Base-by-base conservation (phyloP, 306 rosid genomes). In the Prunus dulcis region DNA sequence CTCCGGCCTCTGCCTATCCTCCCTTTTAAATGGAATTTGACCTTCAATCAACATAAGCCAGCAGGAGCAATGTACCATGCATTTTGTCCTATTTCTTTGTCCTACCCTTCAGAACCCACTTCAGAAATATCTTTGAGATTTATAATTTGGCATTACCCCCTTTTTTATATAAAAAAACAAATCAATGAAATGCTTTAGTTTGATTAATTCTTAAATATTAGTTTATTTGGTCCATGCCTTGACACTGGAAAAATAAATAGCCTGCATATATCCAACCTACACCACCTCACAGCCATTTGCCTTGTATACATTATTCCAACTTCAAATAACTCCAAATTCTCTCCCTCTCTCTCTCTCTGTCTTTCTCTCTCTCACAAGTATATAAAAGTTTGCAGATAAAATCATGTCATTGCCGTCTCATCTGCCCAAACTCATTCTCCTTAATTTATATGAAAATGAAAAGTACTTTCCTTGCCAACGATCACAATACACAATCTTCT, bases 201-300 rank as follows among this genome's bases (percentile, higher is more conserved):
- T 2, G n/a, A 22, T 72, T 56, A 34, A 23, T 32, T 71, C 75
- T 34, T 71, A 71, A 19, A 53, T 71, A 52, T n/a, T 34, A n/a
- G 65, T 13, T 55, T 56, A 34, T 38, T 34, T 20, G 7, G 9
- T 17, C 28, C 12, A 34, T 41, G 53, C 22, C 75, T 5, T 20
- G 23, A 56, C 28, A 22, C 43, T 38, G 43, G 43, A 38, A 38
- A 38, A 38, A 38, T 38, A 38, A 38, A 38, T 6, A 38, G 43
- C 43, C 43, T 38, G 43, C 43, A 38, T 5, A 34, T 34, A 34
- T 34, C 41, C 41, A 34, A 34, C 8, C 41, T 34, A 34, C 41
- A 34, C 8, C 41, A 34, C 63, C 28, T 57, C 63, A 34, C 52
- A 55, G 51, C 75, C 75, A 34, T 53, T 71, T 34, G 64, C 65